Evolutionary conservation across 306 rosid species (phyloP).

Genomic region (Fragaria ananassa): DNA sequence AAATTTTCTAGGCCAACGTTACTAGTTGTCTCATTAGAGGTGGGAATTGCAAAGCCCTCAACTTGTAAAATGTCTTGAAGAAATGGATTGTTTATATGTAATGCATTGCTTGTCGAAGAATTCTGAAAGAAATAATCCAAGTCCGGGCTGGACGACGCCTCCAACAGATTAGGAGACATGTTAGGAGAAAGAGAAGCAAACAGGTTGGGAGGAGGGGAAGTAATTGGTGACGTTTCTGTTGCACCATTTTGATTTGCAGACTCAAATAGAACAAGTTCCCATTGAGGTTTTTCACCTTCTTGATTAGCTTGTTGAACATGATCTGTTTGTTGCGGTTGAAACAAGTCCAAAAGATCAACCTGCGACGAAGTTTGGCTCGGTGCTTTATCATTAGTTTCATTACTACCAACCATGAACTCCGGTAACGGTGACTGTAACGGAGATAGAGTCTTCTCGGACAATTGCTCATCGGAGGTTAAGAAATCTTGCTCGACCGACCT

Average conservation of each 20-base stretch:
- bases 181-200: neutral
- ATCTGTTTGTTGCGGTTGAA: slow-evolving; percentile 1
- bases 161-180: slow-evolving; percentile 17
- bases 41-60: neutral
- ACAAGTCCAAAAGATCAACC: slow-evolving; percentile 18
- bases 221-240: neutral
- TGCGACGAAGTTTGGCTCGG: slow-evolving; percentile 4
- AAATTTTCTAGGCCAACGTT: neutral
- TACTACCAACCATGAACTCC: neutral
- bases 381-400: neutral
- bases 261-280: slow-evolving; percentile 60
- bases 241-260: slow-evolving; percentile 21
- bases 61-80: slow-evolving; percentile 32
- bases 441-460: neutral
- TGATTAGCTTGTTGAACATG: slow-evolving; percentile 5
- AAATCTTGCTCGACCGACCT: slow-evolving; percentile 33
- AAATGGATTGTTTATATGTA: slow-evolving; percentile 61
- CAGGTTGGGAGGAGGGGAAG: neutral
- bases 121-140: slow-evolving; percentile 24
- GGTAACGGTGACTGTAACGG: neutral
- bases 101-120: slow-evolving; percentile 16
- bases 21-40: neutral
- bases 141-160: slow-evolving; percentile 15
- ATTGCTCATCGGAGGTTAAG: slow-evolving; percentile 22
- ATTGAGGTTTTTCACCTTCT: slow-evolving; percentile 25